Percentiles rank a stretch among this genome's conserved stretches.
phyloP scores from a whole-genome alignment of 176 grass and related monocot genomes.

The Rhynchospora breviuscula region DNA sequence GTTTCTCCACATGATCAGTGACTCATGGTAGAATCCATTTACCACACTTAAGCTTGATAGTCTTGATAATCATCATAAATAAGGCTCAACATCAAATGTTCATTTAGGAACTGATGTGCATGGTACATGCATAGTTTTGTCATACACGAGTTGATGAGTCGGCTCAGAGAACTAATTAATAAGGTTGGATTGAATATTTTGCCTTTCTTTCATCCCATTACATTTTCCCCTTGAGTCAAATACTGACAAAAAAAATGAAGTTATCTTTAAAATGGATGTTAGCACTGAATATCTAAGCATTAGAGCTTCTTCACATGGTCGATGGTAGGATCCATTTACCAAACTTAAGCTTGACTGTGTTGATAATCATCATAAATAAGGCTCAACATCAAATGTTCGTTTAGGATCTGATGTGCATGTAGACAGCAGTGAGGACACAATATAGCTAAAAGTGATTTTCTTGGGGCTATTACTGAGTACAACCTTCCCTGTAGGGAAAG shows the following conservation, averaged over 20 bases:
- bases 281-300: background rate
- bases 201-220: background rate
- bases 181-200: conserved; percentile 40
- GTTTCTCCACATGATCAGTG: background rate
- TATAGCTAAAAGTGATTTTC: background rate
- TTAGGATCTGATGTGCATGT: background rate
- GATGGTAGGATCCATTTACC: background rate
- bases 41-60: background rate
- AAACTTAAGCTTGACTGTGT: background rate
- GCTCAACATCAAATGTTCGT: background rate
- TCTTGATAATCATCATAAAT: background rate
- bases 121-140: background rate
- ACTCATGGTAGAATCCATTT: background rate
- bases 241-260: background rate
- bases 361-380: too few species aligned
- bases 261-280: background rate
- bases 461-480: background rate
- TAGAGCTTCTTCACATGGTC: background rate
- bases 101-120: background rate
- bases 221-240: background rate
- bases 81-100: too few species aligned
- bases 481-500: conserved; percentile 42
- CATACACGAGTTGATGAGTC: conserved; percentile 33
- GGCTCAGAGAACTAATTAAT: conserved; percentile 58
- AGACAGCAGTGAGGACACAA: too few species aligned